phyloP scores from a whole-genome alignment of 805 yeast species.

The Yamadazyma takamatsuzukensis region DNA sequence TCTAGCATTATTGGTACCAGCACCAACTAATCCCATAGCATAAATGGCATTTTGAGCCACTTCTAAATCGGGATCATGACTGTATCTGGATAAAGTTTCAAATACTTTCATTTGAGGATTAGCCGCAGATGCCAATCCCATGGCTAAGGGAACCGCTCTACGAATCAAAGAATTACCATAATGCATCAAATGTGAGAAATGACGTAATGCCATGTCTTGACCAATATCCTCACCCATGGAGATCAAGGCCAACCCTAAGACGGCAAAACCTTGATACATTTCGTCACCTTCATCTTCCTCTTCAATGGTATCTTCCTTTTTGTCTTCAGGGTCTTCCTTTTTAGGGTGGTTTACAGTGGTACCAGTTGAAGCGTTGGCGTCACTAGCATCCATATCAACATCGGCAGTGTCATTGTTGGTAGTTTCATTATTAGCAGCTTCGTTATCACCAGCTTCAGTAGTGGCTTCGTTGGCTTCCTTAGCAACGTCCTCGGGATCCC shows the following conservation, averaged over 20 bases:
- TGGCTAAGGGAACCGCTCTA: conserved; percentile 96
- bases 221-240: conserved; percentile 99
- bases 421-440: conserved; percentile 20
- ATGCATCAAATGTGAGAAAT: conserved; percentile 96
- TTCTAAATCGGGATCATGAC: conserved; percentile 92
- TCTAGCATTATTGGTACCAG: conserved; percentile 98
- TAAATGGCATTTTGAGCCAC: conserved; percentile 94
- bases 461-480: conserved; percentile 14
- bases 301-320: conserved; percentile 23
- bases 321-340: conserved; percentile 24
- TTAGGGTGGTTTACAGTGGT: background rate
- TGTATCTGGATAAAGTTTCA: conserved; percentile 91
- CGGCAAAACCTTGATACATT: conserved; percentile 80
- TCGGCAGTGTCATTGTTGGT: conserved; percentile 14
- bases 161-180: conserved; percentile 90
- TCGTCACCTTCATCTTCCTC: conserved; percentile 46
- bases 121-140: conserved; percentile 91
- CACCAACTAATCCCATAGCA: conserved; percentile 97
- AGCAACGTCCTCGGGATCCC: conserved; percentile 28
- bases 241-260: conserved; percentile 87
- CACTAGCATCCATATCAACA: conserved; percentile 27
- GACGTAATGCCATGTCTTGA: conserved; percentile 95
- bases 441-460: conserved; percentile 15
- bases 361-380: conserved; percentile 14
- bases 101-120: conserved; percentile 96